phyloP scores from a whole-genome alignment of 352 stramenopile genomes.

The Phytophthora crassamura region DNA sequence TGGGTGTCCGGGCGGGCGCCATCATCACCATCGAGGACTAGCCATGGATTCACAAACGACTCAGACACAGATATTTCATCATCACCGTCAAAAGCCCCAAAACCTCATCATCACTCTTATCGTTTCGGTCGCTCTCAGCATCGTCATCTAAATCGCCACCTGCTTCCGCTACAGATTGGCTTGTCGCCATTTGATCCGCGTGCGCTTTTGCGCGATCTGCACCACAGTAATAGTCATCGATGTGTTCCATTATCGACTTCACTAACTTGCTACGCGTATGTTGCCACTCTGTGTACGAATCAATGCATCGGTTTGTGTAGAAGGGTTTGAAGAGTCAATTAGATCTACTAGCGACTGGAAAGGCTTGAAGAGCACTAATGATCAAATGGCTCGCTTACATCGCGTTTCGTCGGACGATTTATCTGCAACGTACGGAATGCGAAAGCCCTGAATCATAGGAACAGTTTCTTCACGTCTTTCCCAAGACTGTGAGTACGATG shows the following conservation, averaged over 20 bases:
- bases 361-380: background rate
- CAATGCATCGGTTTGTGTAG: background rate
- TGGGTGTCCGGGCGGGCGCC: background rate
- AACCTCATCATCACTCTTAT: too few species aligned
- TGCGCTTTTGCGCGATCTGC: background rate
- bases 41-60: background rate
- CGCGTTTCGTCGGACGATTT: background rate
- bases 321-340: background rate
- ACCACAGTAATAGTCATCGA: conserved; percentile 7
- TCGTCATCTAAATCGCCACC: too few species aligned
- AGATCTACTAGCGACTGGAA: background rate
- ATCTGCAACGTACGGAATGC: background rate
- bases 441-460: conserved; percentile 1
- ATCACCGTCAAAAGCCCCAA: background rate
- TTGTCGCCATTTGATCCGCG: too few species aligned
- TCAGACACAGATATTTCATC: background rate
- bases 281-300: background rate
- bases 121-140: too few species aligned
- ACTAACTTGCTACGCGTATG: background rate
- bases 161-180: too few species aligned
- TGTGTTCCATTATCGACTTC: background rate
- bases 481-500: background rate
- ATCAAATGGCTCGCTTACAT: conserved; percentile 3
- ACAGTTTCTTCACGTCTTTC: background rate
- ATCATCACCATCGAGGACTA: background rate